Base-by-base conservation (phyloP, 441 rosid genomes). In the Erysimum cheiri region DNA sequence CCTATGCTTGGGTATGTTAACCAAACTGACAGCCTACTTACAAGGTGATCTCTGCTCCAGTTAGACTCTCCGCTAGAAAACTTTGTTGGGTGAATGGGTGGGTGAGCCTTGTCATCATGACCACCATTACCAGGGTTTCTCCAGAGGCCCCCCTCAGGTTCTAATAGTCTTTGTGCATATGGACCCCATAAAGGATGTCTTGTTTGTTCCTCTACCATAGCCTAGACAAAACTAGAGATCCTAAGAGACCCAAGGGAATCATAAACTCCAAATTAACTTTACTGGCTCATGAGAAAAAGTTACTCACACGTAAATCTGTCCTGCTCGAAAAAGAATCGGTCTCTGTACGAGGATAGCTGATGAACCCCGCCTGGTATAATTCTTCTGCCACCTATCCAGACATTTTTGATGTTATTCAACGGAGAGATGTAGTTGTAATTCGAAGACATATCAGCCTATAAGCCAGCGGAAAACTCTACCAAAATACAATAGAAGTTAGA, bases 261-360 rank as follows among this genome's bases (percentile, higher is more conserved):
- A 57, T 26, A 60, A 53, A 35, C 26, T 71, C 56, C 62, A 73
- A 72, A 31, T 53, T 33, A 15, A 22, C 55, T 4, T 26, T 65
- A 53, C 58, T 73, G 43, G 47, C 47, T 58, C 37, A 68, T 41
- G 60, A 75, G 40, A 67, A 57, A 63, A 67, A 73, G 79, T 70
- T 80, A 86, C 99, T 82, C 64, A 94, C 98, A 77, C 85, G 94
- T 83, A 94, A 82, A 81, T 92, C 88, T 65, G 98, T 92, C 85
- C 92, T 82, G 70, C 83, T 78, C 62, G 98, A 92, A 80, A 94
- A 94, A 79, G 78, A 26, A 76, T 94, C 96, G 8, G 97, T 94
- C 85, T 94, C 99, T 29, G 99, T 94, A 71, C 99, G 98, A 67
- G 99, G 99, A 86, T 94, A 94, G 84, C 99, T 92, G 58, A 92